These are phyloP conservation scores for Monosporascus sp. DNA, from an alignment of 2,329 filamentous ascomycete genomes.

Conservation along the genomic window DNA sequence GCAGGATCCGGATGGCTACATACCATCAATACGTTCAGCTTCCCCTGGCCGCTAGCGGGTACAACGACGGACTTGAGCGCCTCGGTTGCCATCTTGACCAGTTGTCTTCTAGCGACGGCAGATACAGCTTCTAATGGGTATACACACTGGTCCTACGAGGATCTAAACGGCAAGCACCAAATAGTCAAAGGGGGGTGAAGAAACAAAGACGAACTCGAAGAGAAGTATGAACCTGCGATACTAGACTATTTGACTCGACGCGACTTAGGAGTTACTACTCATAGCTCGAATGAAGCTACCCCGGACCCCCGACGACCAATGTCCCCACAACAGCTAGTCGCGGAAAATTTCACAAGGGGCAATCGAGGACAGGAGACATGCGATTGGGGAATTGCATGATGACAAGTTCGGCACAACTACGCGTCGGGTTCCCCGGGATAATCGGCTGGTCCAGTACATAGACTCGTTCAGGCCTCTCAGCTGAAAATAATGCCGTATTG, in stretches of 20 bases:
- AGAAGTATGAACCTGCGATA: background rate
- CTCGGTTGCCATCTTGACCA: slow-evolving; percentile 16
- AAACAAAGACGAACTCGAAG: background rate
- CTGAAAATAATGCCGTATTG: too few relatives aligned
- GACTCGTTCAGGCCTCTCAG: too few relatives aligned
- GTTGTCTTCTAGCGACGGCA: background rate
- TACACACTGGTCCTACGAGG: too few relatives aligned
- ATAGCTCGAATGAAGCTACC: slow-evolving; percentile 1
- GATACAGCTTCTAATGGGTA: background rate
- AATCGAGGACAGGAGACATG: background rate
- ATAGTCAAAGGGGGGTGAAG: too few relatives aligned
- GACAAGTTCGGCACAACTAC: too few relatives aligned
- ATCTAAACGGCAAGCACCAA: too few relatives aligned
- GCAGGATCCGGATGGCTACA: slow-evolving; percentile 16
- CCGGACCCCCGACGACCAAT: background rate
- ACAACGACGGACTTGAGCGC: slow-evolving; percentile 12
- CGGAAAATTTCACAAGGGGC: background rate
- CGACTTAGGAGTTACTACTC: background rate
- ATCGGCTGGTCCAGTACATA: too few relatives aligned
- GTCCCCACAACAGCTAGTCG: background rate
- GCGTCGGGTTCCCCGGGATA: too few relatives aligned
- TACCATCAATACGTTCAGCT: slow-evolving; percentile 66
- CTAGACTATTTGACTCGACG: background rate
- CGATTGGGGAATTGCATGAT: background rate
- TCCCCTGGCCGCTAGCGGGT: slow-evolving; percentile 26